Base-by-base conservation (phyloP, 1,284 basidiomycete species). In the Tausonia pullulans region DNA sequence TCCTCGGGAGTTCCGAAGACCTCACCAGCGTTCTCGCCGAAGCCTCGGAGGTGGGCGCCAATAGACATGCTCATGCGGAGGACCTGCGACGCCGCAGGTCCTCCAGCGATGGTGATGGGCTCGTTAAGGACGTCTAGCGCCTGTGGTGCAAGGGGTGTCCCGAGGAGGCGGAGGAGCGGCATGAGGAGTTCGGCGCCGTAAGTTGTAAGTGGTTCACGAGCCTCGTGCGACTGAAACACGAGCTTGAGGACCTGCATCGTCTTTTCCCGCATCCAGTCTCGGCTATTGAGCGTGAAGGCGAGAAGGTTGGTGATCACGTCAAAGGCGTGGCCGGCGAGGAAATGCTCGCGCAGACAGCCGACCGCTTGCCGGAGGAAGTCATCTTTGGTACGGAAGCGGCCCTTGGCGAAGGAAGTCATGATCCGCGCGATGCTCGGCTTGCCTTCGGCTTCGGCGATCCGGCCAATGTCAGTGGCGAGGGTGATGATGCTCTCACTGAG, bases 331-430 rank as follows among this genome's bases (percentile, higher is more conserved):
- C 70, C 70, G 71, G 39, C 83, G 83, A 77, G 68, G 66, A 87
- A 93, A 71, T 90, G 84, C 71, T 94, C 90, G 44, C 90, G 84
- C 53, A 97, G 81, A 69, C 88, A 87, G 3, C 84, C 80, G 16
- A 91, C 86, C 0, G 91, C 92, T 73, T 97, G 92, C 3, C 91
- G 85, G 65, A 95, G 82, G 75, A 97, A 92, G 74, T 97, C 93
- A 64, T 97, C 94, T 73, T 88, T 88, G 2, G 91, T 91, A 54
- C 93, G 82, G 80, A 97, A 97, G 55, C 90, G 87, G 39, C 81
- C 80, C 74, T 89, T 90, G 52, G 89, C 84, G 69, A 95, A 93
- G 6, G 90, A 94, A 2, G 82, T 87, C 82, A 95, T 88, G 70
- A 97, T 87, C 46, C 90, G 86, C 65, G 84, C 80, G 69, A 96